These are phyloP conservation scores for Smallanthus sonchifolius DNA, from an alignment of 129 eudicot genomes.

Conservation along the genomic window DNA sequence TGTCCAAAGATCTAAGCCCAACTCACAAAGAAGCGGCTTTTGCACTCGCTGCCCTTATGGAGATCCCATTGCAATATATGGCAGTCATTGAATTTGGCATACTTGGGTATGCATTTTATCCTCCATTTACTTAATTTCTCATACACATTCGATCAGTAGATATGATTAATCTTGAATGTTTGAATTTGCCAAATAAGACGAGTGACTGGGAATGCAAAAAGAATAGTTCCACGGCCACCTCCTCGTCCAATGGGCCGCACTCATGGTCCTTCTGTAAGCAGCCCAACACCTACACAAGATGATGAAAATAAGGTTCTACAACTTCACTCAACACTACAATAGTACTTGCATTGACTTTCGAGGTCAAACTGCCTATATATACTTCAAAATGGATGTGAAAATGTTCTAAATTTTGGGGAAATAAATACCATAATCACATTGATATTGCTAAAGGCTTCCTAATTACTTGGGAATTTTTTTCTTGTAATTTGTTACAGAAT, in stretches of 20 bases:
- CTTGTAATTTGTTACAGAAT: not conserved
- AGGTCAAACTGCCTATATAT: constrained; percentile 1
- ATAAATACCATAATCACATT: not conserved
- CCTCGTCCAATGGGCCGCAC: constrained; percentile 48
- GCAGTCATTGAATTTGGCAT: constrained; percentile 55
- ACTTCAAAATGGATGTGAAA: not conserved
- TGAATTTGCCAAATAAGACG: constrained; percentile 28
- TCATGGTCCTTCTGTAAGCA: constrained; percentile 27
- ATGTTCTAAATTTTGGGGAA: not conserved
- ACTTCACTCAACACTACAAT: not conserved
- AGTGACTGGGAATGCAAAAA: constrained; percentile 54
- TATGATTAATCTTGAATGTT: constrained; percentile 5
- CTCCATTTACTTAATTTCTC: not conserved
- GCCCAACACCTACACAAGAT: constrained; percentile 32
- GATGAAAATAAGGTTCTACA: constrained; percentile 48
- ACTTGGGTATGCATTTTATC: constrained; percentile 54
- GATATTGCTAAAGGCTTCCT: not conserved
- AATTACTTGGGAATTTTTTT: not conserved
- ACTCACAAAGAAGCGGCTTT: constrained; percentile 67
- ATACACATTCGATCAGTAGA: not conserved
- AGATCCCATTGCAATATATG: constrained; percentile 65
- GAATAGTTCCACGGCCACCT: constrained; percentile 54
- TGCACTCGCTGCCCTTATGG: constrained; percentile 89
- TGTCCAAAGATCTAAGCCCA: constrained; percentile 45
- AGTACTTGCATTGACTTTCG: not conserved